A percentile compares a stretch with the other conserved stretches of the same genome.
Evolutionary conservation across 345 rosid species (phyloP).

Genomic region (Clausena lansium): DNA sequence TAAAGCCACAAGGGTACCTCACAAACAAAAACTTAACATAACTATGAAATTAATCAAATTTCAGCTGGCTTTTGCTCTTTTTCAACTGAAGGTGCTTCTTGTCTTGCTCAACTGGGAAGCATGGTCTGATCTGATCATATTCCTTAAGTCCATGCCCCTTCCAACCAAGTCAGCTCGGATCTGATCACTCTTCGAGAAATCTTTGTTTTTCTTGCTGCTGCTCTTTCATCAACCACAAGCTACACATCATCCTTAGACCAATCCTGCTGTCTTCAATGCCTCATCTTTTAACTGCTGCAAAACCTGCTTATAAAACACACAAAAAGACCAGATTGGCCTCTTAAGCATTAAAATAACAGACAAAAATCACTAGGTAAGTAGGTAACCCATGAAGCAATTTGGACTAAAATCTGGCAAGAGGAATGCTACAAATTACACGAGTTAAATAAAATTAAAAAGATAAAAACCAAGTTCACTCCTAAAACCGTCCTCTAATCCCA

Average conservation of each 20-base stretch:
- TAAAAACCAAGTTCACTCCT: too few species aligned
- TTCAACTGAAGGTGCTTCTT: slow-evolving; percentile 15
- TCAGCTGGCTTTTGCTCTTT: slow-evolving; percentile 8
- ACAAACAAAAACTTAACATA: too few species aligned
- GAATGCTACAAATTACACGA: background rate
- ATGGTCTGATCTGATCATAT: slow-evolving; percentile 82
- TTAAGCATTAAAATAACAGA: slow-evolving; percentile 27
- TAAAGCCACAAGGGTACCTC: too few species aligned
- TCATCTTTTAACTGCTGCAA: slow-evolving; percentile 35
- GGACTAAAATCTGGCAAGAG: background rate
- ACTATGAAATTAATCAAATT: too few species aligned
- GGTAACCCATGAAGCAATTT: background rate
- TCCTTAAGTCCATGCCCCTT: slow-evolving; percentile 76
- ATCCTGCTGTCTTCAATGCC: slow-evolving; percentile 47
- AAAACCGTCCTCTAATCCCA: too few species aligned
- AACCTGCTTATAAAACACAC: slow-evolving; percentile 28
- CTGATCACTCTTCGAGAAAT: slow-evolving; percentile 62
- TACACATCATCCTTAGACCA: slow-evolving; percentile 53
- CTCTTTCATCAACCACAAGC: slow-evolving; percentile 52
- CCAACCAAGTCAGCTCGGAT: slow-evolving; percentile 54
- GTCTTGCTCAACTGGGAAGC: slow-evolving; percentile 40
- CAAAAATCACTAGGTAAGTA: background rate
- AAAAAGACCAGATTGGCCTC: background rate
- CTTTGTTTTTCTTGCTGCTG: slow-evolving; percentile 52
- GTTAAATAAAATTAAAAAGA: too few species aligned